Conservation (phyloP, 345 rosid genomes). For the Cardamine resedifolia region DNA sequence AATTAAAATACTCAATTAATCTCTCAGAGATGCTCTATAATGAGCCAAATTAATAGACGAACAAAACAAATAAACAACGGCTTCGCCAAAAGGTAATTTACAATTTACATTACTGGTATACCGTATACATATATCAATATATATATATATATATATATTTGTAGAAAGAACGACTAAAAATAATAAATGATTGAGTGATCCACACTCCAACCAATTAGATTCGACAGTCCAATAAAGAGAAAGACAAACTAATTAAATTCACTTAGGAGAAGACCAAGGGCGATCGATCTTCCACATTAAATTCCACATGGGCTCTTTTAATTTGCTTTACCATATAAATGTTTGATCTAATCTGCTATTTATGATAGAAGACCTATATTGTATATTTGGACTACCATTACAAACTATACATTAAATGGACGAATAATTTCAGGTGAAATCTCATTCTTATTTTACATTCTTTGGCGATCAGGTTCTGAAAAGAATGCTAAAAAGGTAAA, state of each 20-base stretch:
- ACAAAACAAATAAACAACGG: not conserved
- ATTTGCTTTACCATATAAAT: not conserved
- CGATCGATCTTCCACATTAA: not conserved
- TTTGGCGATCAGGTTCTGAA: not conserved
- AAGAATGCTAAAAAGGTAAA: not conserved
- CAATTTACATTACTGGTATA: no score
- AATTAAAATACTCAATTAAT: no score
- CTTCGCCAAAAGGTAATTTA: not conserved
- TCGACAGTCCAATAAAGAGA: slow-evolving; percentile 24
- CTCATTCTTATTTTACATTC: slow-evolving; percentile 16
- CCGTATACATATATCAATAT: no score
- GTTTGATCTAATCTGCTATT: not conserved
- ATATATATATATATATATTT: not conserved
- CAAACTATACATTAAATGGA: not conserved
- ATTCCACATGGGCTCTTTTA: slow-evolving; percentile 14
- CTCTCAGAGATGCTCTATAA: no score
- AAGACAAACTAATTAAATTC: slow-evolving; percentile 15
- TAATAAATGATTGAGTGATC: slow-evolving; percentile 1
- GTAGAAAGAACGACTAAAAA: not conserved
- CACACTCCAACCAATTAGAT: slow-evolving; percentile 17
- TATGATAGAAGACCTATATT: not conserved
- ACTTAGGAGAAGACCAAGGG: not conserved
- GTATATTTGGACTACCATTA: not conserved
- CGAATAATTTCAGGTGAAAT: slow-evolving; percentile 10
- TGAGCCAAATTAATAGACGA: not conserved